A percentile compares a stretch with the other conserved stretches of the same genome.
These are phyloP conservation scores for Wickerhamiella azyma DNA, from an alignment of 805 yeast species.

Conservation along the genomic window DNA sequence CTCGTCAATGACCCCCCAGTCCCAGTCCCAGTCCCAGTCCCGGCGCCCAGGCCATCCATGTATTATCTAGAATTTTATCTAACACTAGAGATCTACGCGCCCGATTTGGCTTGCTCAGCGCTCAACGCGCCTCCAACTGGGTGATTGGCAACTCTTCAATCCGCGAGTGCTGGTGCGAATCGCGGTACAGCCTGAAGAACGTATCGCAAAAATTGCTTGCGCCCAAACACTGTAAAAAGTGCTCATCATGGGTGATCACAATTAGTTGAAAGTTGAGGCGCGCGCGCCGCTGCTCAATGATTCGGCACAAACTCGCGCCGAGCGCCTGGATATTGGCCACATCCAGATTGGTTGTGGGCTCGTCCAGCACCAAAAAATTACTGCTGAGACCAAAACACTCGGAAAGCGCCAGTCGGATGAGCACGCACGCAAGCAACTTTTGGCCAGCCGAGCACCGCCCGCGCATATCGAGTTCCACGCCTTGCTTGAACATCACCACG, in stretches of 20 bases:
- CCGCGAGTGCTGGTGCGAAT: constrained; percentile 65
- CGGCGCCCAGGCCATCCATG: too few species aligned
- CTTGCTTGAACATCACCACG: constrained; percentile 89
- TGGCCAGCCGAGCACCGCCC: constrained; percentile 98
- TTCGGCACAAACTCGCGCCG: constrained; percentile 62
- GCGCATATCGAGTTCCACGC: constrained; percentile 89
- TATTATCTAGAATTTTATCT: too few species aligned
- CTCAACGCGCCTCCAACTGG: constrained; percentile 7
- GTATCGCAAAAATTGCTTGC: constrained; percentile 78
- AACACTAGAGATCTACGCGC: too few species aligned
- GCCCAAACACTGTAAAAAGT: constrained; percentile 70
- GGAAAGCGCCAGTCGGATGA: constrained; percentile 80
- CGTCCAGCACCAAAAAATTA: constrained; percentile 93
- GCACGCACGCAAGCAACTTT: constrained; percentile 81
- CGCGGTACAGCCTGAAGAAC: constrained; percentile 69
- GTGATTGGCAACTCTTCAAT: constrained; percentile 39
- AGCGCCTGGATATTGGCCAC: constrained; percentile 76
- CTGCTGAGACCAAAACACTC: constrained; percentile 92
- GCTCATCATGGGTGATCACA: constrained; percentile 93
- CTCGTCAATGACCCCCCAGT: too few species aligned
- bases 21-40: too few species aligned
- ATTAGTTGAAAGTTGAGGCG: constrained; percentile 89
- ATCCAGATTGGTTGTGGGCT: constrained; percentile 94
- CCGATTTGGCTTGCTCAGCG: too few species aligned
- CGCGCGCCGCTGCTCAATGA: constrained; percentile 56